Evolutionary conservation across 768 basidiomycete species (phyloP).

Genomic region (Tulasnella calospora): DNA sequence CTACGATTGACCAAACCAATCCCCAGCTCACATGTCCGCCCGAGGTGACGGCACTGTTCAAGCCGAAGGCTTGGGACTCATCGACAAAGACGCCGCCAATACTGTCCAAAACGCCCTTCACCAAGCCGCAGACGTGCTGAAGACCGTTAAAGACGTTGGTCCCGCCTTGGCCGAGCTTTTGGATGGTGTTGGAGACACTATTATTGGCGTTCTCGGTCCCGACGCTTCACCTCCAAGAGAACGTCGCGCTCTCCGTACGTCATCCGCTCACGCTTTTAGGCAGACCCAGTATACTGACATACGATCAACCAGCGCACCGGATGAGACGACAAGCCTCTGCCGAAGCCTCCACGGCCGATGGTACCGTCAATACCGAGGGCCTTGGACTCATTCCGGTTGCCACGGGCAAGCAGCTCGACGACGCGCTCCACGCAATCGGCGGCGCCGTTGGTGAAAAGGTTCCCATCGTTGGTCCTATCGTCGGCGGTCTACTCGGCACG

Average conservation of each 20-base stretch:
- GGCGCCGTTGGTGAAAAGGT: not conserved
- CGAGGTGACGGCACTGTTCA: not conserved
- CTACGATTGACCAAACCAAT: not conserved
- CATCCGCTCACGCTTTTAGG: not conserved
- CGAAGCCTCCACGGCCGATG: not conserved
- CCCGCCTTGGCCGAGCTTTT: not conserved
- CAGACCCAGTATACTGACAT: not conserved
- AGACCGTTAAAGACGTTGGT: not conserved
- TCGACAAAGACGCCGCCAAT: not conserved
- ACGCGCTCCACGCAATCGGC: not conserved
- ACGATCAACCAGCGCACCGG: not conserved
- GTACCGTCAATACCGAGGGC: not conserved
- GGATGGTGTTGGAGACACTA: not conserved
- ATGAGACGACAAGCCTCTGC: not conserved
- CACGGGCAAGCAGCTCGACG: not conserved
- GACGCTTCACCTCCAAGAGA: not conserved
- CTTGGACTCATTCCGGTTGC: not conserved
- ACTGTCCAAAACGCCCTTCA: not conserved
- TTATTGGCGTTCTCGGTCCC: not conserved
- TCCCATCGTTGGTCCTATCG: not conserved
- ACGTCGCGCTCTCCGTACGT: not conserved
- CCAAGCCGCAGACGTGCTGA: not conserved
- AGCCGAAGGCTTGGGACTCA: slow-evolving; percentile 6
- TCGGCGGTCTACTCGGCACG: not conserved
- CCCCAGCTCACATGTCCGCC: not conserved